Evolutionary conservation across 225 moss, liverwort and hornwort genomes (phyloP).

Genomic region (Physcomitrellopsis africana): DNA sequence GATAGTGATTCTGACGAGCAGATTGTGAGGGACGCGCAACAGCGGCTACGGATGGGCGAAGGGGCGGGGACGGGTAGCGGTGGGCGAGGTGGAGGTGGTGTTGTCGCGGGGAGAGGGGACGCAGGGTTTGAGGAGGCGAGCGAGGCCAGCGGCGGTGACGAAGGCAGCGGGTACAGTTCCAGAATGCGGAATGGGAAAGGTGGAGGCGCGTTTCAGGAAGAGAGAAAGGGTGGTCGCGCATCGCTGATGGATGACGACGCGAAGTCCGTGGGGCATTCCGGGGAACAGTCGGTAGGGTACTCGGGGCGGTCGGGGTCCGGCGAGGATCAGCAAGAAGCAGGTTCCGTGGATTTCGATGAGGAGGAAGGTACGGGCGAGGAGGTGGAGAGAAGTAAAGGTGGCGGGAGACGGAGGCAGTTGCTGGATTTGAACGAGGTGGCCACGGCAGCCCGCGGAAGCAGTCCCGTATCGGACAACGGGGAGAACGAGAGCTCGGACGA

Average conservation of each 20-base stretch:
- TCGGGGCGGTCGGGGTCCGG: slow-evolving; percentile 30
- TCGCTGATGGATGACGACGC: slow-evolving; percentile 12
- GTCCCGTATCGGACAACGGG: slow-evolving; percentile 59
- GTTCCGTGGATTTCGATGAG: slow-evolving; percentile 50
- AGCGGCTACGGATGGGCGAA: slow-evolving; percentile 20
- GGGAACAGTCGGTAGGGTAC: slow-evolving; percentile 30
- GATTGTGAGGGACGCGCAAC: slow-evolving; percentile 29
- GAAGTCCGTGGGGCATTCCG: slow-evolving; percentile 27
- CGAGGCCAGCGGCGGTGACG: slow-evolving; percentile 38
- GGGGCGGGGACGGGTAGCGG: slow-evolving; percentile 33
- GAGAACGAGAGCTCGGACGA: slow-evolving; percentile 72
- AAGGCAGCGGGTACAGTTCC: slow-evolving; percentile 25
- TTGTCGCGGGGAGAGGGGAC: neutral
- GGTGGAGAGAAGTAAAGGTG: slow-evolving; percentile 33
- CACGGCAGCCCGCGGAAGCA: slow-evolving; percentile 59
- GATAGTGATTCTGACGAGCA: slow-evolving; percentile 66
- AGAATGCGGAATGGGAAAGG: slow-evolving; percentile 37
- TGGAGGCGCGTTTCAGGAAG: neutral
- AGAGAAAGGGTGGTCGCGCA: slow-evolving; percentile 2
- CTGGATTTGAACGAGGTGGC: slow-evolving; percentile 91
- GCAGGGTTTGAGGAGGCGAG: slow-evolving; percentile 32
- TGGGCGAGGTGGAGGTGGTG: slow-evolving; percentile 5
- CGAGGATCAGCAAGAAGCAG: slow-evolving; percentile 45
- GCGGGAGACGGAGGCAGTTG: slow-evolving; percentile 61
- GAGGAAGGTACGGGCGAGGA: slow-evolving; percentile 54